A percentile compares a stretch with the other conserved stretches of the same genome.
These are phyloP conservation scores for Phialophora expanda DNA, from an alignment of 2,329 filamentous ascomycete species.

Conservation along the genomic window DNA sequence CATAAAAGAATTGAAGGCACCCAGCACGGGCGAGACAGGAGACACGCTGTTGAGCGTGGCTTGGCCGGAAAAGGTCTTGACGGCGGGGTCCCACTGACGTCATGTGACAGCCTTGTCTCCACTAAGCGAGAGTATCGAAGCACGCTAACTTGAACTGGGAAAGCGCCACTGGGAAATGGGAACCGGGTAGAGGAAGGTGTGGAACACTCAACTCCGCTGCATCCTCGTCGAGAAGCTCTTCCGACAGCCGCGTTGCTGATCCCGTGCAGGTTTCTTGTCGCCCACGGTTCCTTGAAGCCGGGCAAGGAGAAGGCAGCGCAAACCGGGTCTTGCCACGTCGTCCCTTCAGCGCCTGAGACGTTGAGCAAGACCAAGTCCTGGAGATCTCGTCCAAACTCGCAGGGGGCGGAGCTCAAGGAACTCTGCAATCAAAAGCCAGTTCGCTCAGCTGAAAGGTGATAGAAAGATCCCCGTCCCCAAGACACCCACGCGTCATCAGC, in stretches of 20 bases:
- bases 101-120: conserved; percentile 9
- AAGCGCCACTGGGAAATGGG: not conserved
- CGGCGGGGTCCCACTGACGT: conserved; percentile 7
- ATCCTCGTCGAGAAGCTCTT: not conserved
- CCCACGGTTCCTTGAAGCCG: not conserved
- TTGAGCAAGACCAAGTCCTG: not conserved
- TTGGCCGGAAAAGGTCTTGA: not conserved
- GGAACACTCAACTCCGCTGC: too few relatives aligned
- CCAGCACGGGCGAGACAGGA: not conserved
- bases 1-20: not conserved
- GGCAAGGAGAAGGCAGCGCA: not conserved
- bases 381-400: not conserved
- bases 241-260: not conserved
- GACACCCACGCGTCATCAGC: conserved; percentile 6
- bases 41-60: not conserved
- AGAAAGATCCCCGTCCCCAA: not conserved
- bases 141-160: not conserved
- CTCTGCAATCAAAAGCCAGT: not conserved
- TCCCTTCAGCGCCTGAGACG: not conserved
- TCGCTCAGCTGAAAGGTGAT: not conserved
- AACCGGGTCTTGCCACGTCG: not conserved
- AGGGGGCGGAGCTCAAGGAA: not conserved
- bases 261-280: not conserved
- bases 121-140: not conserved
- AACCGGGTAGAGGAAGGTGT: too few relatives aligned